Conservation (phyloP, 202 grass and related monocot species). For the Zoysia matrella region DNA sequence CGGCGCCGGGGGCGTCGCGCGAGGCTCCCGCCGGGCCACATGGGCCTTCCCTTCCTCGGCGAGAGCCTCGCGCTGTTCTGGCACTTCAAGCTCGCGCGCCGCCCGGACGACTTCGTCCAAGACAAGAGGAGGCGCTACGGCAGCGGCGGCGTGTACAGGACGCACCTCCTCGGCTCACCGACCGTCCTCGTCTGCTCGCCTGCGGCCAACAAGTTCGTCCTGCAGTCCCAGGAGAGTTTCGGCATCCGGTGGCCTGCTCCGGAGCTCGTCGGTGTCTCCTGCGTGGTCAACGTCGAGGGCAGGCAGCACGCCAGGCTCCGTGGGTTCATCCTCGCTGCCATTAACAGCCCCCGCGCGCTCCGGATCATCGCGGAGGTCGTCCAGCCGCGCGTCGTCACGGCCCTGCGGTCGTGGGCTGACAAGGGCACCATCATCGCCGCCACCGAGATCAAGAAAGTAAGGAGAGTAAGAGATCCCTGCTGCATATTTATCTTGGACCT, state of each 20-base stretch:
- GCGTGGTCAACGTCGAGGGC: slow-evolving; percentile 30
- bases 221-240: too few relatives aligned
- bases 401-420: too few relatives aligned
- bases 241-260: slow-evolving; percentile 28
- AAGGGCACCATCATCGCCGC: slow-evolving; percentile 36
- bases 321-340: slow-evolving; percentile 19
- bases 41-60: slow-evolving; percentile 43
- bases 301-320: slow-evolving; percentile 26
- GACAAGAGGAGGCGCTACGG: slow-evolving; percentile 19
- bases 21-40: not conserved
- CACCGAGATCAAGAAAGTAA: slow-evolving; percentile 31
- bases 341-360: slow-evolving; percentile 36
- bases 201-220: too few relatives aligned
- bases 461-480: too few relatives aligned
- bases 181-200: too few relatives aligned
- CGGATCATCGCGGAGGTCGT: slow-evolving; percentile 31
- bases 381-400: slow-evolving; percentile 38
- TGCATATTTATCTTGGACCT: not conserved
- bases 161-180: too few relatives aligned
- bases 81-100: slow-evolving; percentile 45
- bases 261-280: slow-evolving; percentile 38
- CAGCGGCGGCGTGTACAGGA: slow-evolving; percentile 32
- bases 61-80: slow-evolving; percentile 36
- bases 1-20: too few relatives aligned
- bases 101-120: slow-evolving; percentile 36